phyloP scores from a whole-genome alignment of 164 flowering plant species.

The Vitis rotundifolia region DNA sequence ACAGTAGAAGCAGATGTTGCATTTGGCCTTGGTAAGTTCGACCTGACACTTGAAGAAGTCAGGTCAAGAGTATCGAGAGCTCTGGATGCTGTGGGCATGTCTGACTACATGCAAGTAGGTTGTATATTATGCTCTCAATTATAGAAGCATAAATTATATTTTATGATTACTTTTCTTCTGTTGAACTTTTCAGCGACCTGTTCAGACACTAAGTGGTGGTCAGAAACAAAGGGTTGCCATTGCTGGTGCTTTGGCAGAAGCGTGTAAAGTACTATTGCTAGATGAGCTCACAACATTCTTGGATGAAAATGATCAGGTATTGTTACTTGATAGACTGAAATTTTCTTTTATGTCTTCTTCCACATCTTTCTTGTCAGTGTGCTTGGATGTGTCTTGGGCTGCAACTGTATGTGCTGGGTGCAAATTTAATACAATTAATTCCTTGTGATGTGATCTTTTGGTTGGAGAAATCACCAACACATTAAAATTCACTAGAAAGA shows the following conservation, averaged over 20 bases:
- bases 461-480: too few relatives aligned
- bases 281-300: slow-evolving; percentile 98
- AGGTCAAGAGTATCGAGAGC: slow-evolving; percentile 62
- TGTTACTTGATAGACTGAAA: neutral
- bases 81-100: slow-evolving; percentile 83
- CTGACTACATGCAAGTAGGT: slow-evolving; percentile 60
- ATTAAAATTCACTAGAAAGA: too few relatives aligned
- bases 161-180: neutral
- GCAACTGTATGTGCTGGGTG: too few relatives aligned
- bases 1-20: slow-evolving; percentile 96
- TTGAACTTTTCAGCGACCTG: slow-evolving; percentile 61
- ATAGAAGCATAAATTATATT: neutral
- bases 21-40: slow-evolving; percentile 87
- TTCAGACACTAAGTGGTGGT: slow-evolving; percentile 97
- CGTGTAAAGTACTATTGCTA: slow-evolving; percentile 76
- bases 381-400: too few relatives aligned
- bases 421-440: too few relatives aligned
- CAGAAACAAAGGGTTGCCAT: slow-evolving; percentile 98
- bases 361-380: too few relatives aligned
- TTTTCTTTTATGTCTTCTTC: neutral
- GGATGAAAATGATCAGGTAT: slow-evolving; percentile 91
- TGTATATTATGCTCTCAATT: neutral
- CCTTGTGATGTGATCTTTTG: too few relatives aligned
- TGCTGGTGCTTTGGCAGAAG: slow-evolving; percentile 94
- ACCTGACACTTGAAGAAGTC: slow-evolving; percentile 61